These are phyloP conservation scores for Baorangia bicolor DNA, from an alignment of 768 basidiomycete genomes.

Conservation along the genomic window DNA sequence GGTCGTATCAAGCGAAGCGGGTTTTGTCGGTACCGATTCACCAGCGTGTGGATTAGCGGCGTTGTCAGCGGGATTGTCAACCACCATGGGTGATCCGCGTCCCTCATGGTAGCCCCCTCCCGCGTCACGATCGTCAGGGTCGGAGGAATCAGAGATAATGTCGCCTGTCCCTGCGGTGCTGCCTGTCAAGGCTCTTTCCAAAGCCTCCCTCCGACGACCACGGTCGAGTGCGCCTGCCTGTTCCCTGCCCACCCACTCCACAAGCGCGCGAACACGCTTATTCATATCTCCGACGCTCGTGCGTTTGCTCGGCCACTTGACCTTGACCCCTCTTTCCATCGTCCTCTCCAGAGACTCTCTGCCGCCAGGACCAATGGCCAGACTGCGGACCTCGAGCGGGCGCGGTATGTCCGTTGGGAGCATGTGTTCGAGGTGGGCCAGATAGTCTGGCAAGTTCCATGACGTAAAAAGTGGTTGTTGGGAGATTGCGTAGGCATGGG, in stretches of 20 bases:
- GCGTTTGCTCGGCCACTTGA: conserved; percentile 91
- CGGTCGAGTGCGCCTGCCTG: conserved; percentile 77
- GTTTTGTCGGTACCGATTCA: conserved; percentile 10
- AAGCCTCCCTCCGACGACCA: conserved; percentile 61
- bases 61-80: conserved; percentile 26
- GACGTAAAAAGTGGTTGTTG: conserved; percentile 79
- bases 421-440: conserved; percentile 81
- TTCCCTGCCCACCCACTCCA: conserved; percentile 93
- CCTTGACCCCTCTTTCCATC: conserved; percentile 76
- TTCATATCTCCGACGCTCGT: conserved; percentile 98
- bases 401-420: conserved; percentile 75
- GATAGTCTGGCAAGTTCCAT: conserved; percentile 93
- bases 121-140: conserved; percentile 16
- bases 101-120: conserved; percentile 11
- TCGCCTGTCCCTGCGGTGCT: conserved; percentile 8
- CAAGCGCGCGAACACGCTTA: conserved; percentile 84
- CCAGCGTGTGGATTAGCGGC: conserved; percentile 14
- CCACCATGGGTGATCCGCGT: conserved; percentile 33
- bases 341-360: conserved; percentile 60
- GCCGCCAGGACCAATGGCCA: conserved; percentile 40
- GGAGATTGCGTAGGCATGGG: conserved; percentile 76
- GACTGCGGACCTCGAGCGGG: conserved; percentile 67
- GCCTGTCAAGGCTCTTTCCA: conserved; percentile 51
- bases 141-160: conserved; percentile 4
- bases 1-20: conserved; percentile 3